Base-by-base conservation (phyloP, 2,329 filamentous ascomycete species). In the Aspergillus awamori region DNA sequence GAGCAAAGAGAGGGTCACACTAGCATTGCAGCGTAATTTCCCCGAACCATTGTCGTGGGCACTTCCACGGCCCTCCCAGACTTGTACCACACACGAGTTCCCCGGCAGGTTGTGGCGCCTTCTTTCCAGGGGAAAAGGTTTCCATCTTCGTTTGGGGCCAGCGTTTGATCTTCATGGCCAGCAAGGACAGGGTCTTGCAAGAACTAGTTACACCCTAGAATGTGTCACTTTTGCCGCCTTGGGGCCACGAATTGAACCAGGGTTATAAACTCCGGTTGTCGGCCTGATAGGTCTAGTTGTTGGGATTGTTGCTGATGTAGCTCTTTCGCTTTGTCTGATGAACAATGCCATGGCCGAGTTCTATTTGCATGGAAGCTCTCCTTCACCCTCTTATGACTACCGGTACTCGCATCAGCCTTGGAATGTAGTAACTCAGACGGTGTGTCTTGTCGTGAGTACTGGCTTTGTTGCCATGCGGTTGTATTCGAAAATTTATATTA, bases 401-500 rank as follows among this genome's bases (percentile, higher is more conserved):
- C 58, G 49, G 33, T 51, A 63, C 48, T 63, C 60, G 1, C 30
- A 58, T n/a, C 67, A 60, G 26, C 47, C 28, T 13, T 66, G 59
- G 63, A 60, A 66, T 53, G 57, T 67, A 36, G 59, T 66, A 58
- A 68, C 66, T 17, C 63, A 65, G 55, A 41, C 52, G 2, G 60
- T 65, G 38, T 69, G 67, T 36, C 59, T 69, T 2, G 41, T 60
- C 2, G 51, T 66, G n/a, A 66, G 65, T 41, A 65, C 66, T 4
- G 38, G 63, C 20, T 68, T 63, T 47, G 58, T 69, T 8, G 57
- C 53, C 5, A 66, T 66, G 60, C 58, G 66, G 26, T 48, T 73
- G 41, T 74, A 71, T 58, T 68, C 71, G 24, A 69, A 72, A 54
- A 28, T 73, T 8, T 58, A 67, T 38, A 68, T 74, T 38, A 70